These are phyloP conservation scores for Cercophora samala DNA, from an alignment of 495 filamentous ascomycete species.

Conservation along the genomic window DNA sequence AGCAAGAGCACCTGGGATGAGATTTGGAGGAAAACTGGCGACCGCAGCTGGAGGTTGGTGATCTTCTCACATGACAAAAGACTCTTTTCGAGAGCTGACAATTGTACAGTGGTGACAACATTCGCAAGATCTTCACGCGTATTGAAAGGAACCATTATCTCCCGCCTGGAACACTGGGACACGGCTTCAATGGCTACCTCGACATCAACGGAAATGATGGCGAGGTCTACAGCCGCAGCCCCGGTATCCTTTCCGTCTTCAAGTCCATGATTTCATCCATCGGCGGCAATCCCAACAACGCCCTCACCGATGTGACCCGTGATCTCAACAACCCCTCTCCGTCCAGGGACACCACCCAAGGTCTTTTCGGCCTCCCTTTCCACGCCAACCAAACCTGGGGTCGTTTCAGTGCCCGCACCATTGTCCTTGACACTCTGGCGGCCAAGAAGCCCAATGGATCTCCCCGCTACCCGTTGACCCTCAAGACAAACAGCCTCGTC, in stretches of 20 bases:
- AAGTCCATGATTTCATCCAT: conserved; percentile 23
- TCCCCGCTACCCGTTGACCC: conserved; percentile 52
- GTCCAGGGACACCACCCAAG: conserved; percentile 27
- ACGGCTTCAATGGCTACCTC: conserved; percentile 59
- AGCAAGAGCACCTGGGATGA: conserved; percentile 46
- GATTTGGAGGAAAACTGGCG: conserved; percentile 45
- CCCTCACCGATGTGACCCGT: conserved; percentile 22
- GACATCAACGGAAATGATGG: conserved; percentile 34
- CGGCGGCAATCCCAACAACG: conserved; percentile 22
- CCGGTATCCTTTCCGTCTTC: conserved; percentile 38
- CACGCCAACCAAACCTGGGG: conserved; percentile 33
- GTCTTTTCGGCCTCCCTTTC: conserved; percentile 38
- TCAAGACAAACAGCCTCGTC: conserved; percentile 54
- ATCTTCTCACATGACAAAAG: background rate
- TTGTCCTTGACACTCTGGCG: conserved; percentile 46
- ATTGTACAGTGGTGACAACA: conserved; percentile 32
- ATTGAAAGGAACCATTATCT: conserved; percentile 56
- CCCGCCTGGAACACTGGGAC: conserved; percentile 39
- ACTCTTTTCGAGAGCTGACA: background rate
- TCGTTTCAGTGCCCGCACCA: conserved; percentile 40
- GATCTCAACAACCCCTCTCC: conserved; percentile 50
- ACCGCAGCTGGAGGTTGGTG: conserved; percentile 39
- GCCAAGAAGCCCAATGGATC: conserved; percentile 48
- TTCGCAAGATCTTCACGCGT: conserved; percentile 45
- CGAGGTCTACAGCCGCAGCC: conserved; percentile 39